phyloP scores from a whole-genome alignment of 148 eudicot species.

The Cornus suecica region DNA sequence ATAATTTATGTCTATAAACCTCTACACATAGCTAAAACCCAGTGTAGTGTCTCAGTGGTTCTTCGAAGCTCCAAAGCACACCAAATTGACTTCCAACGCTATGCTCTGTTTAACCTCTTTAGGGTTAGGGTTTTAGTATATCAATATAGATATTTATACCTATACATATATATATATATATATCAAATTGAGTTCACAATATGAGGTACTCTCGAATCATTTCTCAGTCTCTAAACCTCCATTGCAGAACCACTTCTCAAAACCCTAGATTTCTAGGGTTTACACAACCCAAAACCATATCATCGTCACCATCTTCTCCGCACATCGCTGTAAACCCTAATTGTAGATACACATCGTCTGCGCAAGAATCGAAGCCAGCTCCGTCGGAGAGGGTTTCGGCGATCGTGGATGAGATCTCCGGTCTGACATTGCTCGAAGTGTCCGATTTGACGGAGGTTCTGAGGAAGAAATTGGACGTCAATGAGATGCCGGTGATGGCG shows the following conservation, averaged over 20 bases:
- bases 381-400: constrained; percentile 44
- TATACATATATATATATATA: no score
- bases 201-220: constrained; percentile 37
- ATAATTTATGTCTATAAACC: background rate
- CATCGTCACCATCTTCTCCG: background rate
- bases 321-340: constrained; percentile 9
- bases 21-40: background rate
- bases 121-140: no score
- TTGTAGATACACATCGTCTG: constrained; percentile 22
- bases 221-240: constrained; percentile 22
- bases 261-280: constrained; percentile 16
- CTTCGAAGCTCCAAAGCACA: background rate
- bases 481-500: constrained; percentile 73
- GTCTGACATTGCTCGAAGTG: constrained; percentile 63
- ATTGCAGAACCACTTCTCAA: constrained; percentile 5
- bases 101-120: background rate
- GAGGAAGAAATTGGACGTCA: constrained; percentile 55
- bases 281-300: constrained; percentile 12
- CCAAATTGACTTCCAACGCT: background rate
- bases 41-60: background rate
- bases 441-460: constrained; percentile 63
- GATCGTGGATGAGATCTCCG: constrained; percentile 68
- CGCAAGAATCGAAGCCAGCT: constrained; percentile 27
- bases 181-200: background rate
- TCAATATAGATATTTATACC: no score